Evolutionary conservation across 208 protist species (phyloP).

Genomic region (Trypanosoma vivax): DNA sequence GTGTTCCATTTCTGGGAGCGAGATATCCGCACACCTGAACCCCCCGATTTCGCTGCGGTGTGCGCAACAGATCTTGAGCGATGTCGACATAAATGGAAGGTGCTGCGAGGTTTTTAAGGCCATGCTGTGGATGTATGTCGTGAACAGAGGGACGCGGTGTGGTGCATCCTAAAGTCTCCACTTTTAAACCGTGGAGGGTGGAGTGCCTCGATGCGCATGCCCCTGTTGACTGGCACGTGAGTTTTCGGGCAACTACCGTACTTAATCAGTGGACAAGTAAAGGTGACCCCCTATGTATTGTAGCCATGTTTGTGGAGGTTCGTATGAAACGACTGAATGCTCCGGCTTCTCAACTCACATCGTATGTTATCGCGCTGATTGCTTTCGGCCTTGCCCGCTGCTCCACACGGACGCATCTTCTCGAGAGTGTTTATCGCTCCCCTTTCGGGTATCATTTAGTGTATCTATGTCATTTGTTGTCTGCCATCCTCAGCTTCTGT

Average conservation of each 20-base stretch:
- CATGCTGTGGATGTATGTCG: too few species aligned
- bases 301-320: constrained; percentile 19
- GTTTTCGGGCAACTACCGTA: background rate
- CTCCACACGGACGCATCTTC: constrained; percentile 1
- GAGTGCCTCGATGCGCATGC: constrained; percentile 10
- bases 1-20: too few species aligned
- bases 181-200: too few species aligned
- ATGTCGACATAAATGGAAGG: too few species aligned
- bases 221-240: constrained; percentile 6
- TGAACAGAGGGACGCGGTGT: too few species aligned
- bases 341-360: constrained; percentile 10
- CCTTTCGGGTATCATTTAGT: constrained; percentile 5
- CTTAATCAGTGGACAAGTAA: constrained; percentile 2
- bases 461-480: constrained; percentile 12
- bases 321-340: constrained; percentile 12
- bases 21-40: too few species aligned
- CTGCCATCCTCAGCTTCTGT: constrained; percentile 25
- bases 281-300: background rate
- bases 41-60: too few species aligned
- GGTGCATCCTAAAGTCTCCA: too few species aligned
- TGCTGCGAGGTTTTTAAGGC: too few species aligned
- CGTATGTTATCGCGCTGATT: constrained; percentile 20
- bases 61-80: too few species aligned
- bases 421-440: constrained; percentile 3
- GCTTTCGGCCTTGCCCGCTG: constrained; percentile 13